Percentiles rank a stretch among this genome's conserved stretches.
Evolutionary conservation across 768 basidiomycete genomes (phyloP).

Genomic region (Tricholomella constricta): DNA sequence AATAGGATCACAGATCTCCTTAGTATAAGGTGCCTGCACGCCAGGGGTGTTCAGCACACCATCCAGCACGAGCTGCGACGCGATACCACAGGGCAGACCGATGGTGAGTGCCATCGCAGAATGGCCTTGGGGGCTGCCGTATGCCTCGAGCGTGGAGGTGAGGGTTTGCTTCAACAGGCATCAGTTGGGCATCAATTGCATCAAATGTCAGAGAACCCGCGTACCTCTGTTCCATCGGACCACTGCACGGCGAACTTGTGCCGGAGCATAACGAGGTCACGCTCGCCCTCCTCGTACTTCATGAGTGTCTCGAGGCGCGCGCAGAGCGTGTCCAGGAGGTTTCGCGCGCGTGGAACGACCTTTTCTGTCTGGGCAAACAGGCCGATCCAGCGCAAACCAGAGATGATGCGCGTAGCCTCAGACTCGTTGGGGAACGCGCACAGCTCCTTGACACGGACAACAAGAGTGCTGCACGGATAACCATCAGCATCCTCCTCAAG

Average conservation of each 20-base stretch:
- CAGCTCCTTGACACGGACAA: conserved; percentile 69
- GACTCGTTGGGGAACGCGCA: conserved; percentile 71
- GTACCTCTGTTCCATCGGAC: conserved; percentile 74
- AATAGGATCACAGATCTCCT: conserved; percentile 80
- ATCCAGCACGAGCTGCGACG: conserved; percentile 88
- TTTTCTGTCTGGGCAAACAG: conserved; percentile 71
- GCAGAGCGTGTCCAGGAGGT: conserved; percentile 93
- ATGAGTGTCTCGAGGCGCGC: conserved; percentile 88
- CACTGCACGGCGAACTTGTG: conserved; percentile 96
- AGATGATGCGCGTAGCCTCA: conserved; percentile 78
- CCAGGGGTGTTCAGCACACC: conserved; percentile 79
- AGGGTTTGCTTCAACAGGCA: conserved; percentile 61
- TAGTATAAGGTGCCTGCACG: conserved; percentile 83
- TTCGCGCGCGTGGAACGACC: conserved; percentile 62
- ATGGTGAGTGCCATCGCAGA: conserved; percentile 93
- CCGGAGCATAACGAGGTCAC: conserved; percentile 96
- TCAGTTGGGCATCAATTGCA: not conserved
- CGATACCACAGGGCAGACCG: conserved; percentile 93
- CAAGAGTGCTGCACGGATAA: conserved; percentile 56
- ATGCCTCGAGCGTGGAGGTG: conserved; percentile 90
- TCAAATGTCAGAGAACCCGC: conserved; percentile 18
- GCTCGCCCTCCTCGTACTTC: conserved; percentile 88
- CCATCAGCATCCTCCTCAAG: conserved; percentile 1
- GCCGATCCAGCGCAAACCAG: conserved; percentile 92
- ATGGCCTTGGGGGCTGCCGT: conserved; percentile 76